These are phyloP conservation scores for Agrocybe pediades DNA, from an alignment of 768 basidiomycete genomes.

Conservation along the genomic window DNA sequence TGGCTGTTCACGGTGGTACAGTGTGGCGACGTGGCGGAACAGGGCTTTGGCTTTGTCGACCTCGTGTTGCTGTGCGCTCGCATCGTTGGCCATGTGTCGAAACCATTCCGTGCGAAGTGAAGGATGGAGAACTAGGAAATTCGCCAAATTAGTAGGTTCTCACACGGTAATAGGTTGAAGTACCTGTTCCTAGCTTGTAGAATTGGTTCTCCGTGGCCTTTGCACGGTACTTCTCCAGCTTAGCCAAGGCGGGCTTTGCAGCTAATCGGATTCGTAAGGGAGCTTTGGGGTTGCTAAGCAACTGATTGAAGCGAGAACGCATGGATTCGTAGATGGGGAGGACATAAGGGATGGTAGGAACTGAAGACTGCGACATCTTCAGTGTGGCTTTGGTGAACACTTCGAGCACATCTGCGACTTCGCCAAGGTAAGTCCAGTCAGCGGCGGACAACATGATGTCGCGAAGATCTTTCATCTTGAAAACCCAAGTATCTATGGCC, in stretches of 20 bases:
- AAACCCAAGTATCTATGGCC: slow-evolving; percentile 35
- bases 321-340: slow-evolving; percentile 32
- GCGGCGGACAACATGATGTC: slow-evolving; percentile 12
- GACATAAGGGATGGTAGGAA: slow-evolving; percentile 16
- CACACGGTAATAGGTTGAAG: slow-evolving; percentile 4
- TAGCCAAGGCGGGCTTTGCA: slow-evolving; percentile 21
- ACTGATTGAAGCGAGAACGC: slow-evolving; percentile 17
- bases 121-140: slow-evolving; percentile 26
- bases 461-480: slow-evolving; percentile 15
- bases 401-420: slow-evolving; percentile 21
- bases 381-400: slow-evolving; percentile 2
- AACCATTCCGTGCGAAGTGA: slow-evolving; percentile 25
- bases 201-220: slow-evolving; percentile 25
- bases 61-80: slow-evolving; percentile 1
- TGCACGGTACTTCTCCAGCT: slow-evolving; percentile 26
- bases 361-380: not conserved
- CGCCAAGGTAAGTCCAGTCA: slow-evolving; percentile 23
- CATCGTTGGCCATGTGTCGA: not conserved
- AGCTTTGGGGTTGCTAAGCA: not conserved
- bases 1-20: not conserved
- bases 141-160: not conserved
- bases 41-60: slow-evolving; percentile 3
- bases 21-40: not conserved
- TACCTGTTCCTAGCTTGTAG: slow-evolving; percentile 30
- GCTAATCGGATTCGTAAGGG: slow-evolving; percentile 18